Conservation (phyloP, 2,329 filamentous ascomycete genomes). For the Fusarium vanettenii region DNA sequence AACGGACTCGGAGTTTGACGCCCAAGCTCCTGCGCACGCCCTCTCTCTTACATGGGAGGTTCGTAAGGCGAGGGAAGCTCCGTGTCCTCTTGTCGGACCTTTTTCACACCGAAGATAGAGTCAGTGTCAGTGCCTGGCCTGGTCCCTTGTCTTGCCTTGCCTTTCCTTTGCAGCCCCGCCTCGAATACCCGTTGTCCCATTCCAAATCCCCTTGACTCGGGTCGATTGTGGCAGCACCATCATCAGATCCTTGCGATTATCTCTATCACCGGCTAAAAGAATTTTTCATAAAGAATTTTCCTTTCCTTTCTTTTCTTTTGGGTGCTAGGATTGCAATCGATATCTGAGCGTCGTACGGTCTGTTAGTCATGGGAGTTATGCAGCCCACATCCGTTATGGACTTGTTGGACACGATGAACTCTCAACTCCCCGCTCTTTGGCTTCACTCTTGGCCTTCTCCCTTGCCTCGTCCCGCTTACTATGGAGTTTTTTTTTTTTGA, state of each 20-base stretch:
- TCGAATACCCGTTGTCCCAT: slow-evolving; percentile 15
- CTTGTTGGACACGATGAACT: neutral
- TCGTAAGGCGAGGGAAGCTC: neutral
- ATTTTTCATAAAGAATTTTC: neutral
- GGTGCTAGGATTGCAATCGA: slow-evolving; percentile 1
- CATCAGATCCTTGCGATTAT: slow-evolving; percentile 15
- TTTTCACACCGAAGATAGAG: neutral
- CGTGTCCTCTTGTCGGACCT: neutral
- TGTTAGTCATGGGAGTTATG: neutral
- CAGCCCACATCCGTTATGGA: neutral
- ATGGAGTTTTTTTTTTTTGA: neutral
- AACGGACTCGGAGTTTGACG: neutral
- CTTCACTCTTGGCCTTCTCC: neutral
- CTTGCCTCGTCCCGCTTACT: neutral
- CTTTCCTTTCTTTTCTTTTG: neutral
- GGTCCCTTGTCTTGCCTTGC: neutral
- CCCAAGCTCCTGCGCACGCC: neutral
- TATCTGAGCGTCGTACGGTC: slow-evolving; percentile 3
- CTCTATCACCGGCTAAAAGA: slow-evolving; percentile 6
- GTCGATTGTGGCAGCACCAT: slow-evolving; percentile 20
- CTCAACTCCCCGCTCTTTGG: neutral
- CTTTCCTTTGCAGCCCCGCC: slow-evolving; percentile 12
- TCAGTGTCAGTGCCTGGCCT: neutral
- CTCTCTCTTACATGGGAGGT: slow-evolving; percentile 6
- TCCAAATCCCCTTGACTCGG: slow-evolving; percentile 6